Evolutionary conservation across 495 filamentous ascomycete species (phyloP).

Genomic region (Usnea hakonensis): DNA sequence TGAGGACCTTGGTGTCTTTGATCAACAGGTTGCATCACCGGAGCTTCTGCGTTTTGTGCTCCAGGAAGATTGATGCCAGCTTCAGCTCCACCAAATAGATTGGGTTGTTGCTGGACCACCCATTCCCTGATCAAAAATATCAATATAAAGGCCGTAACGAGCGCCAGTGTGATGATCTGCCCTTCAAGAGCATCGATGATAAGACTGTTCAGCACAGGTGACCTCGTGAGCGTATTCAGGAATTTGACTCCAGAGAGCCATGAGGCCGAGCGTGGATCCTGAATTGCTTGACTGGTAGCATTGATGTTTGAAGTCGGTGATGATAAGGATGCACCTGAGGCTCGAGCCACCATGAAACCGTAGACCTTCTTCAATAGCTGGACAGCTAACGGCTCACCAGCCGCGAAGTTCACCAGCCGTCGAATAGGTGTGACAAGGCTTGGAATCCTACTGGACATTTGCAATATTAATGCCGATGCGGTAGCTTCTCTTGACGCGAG

Average conservation of each 20-base stretch:
- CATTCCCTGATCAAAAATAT: slow-evolving; percentile 95
- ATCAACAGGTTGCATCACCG: slow-evolving; percentile 12
- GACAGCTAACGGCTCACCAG: slow-evolving; percentile 44
- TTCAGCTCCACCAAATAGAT: slow-evolving; percentile 43
- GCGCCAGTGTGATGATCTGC: slow-evolving; percentile 81
- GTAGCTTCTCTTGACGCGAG: slow-evolving; percentile 24
- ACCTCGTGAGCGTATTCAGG: slow-evolving; percentile 64
- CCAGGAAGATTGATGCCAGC: slow-evolving; percentile 37
- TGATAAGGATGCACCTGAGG: not conserved
- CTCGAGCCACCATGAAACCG: not conserved
- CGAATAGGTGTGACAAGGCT: slow-evolving; percentile 33
- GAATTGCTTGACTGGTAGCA: not conserved
- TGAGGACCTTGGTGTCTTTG: slow-evolving; percentile 23
- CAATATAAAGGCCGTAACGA: slow-evolving; percentile 87
- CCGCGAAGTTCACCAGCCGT: slow-evolving; percentile 37
- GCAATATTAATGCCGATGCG: slow-evolving; percentile 25
- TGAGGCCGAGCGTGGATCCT: slow-evolving; percentile 30
- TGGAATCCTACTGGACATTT: slow-evolving; percentile 25
- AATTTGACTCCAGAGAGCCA: slow-evolving; percentile 66
- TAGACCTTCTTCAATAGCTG: slow-evolving; percentile 37
- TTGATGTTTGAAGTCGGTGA: slow-evolving; percentile 11
- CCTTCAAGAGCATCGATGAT: slow-evolving; percentile 84
- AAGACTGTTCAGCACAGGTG: slow-evolving; percentile 64
- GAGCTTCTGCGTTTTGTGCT: slow-evolving; percentile 2
- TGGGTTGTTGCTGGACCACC: slow-evolving; percentile 94